These are phyloP conservation scores for Smallanthus sonchifolius DNA, from an alignment of 129 eudicot species.

Conservation along the genomic window DNA sequence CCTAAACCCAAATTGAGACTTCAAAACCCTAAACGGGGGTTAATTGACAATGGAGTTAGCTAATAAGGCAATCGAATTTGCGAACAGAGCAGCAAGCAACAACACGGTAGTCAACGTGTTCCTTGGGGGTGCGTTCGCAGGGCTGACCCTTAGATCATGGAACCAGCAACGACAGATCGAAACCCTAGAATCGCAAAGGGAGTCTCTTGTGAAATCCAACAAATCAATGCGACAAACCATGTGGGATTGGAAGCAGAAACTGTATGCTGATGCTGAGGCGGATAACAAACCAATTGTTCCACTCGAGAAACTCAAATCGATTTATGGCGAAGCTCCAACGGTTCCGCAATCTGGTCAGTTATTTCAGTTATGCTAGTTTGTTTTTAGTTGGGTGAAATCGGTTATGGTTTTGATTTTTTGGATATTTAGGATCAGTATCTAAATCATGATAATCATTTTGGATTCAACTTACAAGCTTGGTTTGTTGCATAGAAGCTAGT, in stretches of 20 bases:
- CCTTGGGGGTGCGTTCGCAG: slow-evolving; percentile 41
- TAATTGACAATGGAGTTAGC: slow-evolving; percentile 34
- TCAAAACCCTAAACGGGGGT: neutral
- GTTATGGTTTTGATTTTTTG: neutral
- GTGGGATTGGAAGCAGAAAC: slow-evolving; percentile 88
- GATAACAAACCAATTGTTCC: slow-evolving; percentile 46
- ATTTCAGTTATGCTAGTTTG: neutral
- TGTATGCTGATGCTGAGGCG: slow-evolving; percentile 54
- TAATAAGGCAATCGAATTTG: slow-evolving; percentile 24
- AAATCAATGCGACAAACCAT: slow-evolving; percentile 54
- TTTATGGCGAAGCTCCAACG: slow-evolving; percentile 63
- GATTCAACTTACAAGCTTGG: too few species aligned
- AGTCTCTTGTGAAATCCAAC: slow-evolving; percentile 47
- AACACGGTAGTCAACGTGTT: slow-evolving; percentile 49
- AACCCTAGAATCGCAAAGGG: slow-evolving; percentile 61
- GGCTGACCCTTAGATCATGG: slow-evolving; percentile 50
- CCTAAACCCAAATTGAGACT: neutral
- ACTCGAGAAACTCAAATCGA: slow-evolving; percentile 60
- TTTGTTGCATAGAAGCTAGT: neutral
- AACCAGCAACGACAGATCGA: slow-evolving; percentile 55
- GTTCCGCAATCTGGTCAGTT: slow-evolving; percentile 36
- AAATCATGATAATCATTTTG: too few species aligned
- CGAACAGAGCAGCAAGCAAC: slow-evolving; percentile 56
- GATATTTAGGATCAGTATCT: neutral
- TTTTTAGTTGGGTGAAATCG: neutral